These are phyloP conservation scores for Choiromyces venosus DNA, from an alignment of 495 filamentous ascomycete genomes.

Conservation along the genomic window DNA sequence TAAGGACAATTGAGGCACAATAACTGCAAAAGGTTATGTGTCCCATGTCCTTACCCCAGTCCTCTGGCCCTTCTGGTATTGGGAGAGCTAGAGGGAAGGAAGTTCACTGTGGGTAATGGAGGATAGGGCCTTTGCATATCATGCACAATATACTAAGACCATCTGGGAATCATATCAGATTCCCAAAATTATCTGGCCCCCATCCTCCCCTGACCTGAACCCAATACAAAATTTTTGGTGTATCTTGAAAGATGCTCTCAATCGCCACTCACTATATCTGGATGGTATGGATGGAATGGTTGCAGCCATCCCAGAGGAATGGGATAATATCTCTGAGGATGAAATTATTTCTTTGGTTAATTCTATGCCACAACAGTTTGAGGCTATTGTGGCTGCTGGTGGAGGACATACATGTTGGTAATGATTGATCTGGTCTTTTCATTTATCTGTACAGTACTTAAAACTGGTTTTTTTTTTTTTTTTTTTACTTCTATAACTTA, in stretches of 20 bases:
- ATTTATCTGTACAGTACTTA: too few relatives aligned
- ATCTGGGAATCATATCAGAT: slow-evolving; percentile 1
- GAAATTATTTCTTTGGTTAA: slow-evolving; percentile 17
- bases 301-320: slow-evolving; percentile 14
- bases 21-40: not conserved
- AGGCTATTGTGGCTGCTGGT: slow-evolving; percentile 9
- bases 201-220: slow-evolving; percentile 25
- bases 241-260: slow-evolving; percentile 15
- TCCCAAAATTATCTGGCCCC: too few relatives aligned
- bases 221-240: slow-evolving; percentile 24
- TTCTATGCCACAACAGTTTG: slow-evolving; percentile 18
- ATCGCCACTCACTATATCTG: slow-evolving; percentile 7
- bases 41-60: slow-evolving; percentile 1
- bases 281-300: too few relatives aligned
- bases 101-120: slow-evolving; percentile 17
- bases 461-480: too few relatives aligned
- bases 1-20: slow-evolving; percentile 13
- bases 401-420: slow-evolving; percentile 13
- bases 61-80: too few relatives aligned
- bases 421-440: too few relatives aligned
- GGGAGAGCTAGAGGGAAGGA: too few relatives aligned
- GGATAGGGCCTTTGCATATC: not conserved
- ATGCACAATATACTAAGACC: not conserved
- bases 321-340: slow-evolving; percentile 8
- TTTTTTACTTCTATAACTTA: too few relatives aligned